Conservation (phyloP, 1,284 basidiomycete genomes). For the Fistulinella cinereoalba region DNA sequence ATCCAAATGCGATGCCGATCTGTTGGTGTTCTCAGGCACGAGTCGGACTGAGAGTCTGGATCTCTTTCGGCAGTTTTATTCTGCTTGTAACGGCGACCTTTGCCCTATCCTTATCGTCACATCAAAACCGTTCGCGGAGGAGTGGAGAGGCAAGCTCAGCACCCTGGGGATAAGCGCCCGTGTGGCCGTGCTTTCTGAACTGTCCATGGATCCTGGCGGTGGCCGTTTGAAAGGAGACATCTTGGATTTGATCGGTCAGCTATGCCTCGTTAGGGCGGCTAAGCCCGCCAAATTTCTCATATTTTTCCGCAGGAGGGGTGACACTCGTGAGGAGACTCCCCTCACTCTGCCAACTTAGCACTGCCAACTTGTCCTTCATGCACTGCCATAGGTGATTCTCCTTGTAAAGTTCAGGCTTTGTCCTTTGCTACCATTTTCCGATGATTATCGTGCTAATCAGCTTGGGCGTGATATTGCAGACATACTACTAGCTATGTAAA, state of each 20-base stretch:
- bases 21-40: conserved; percentile 22
- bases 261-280: conserved; percentile 25
- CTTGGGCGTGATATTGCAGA: no score
- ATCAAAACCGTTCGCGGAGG: conserved; percentile 3
- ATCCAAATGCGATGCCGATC: conserved; percentile 26
- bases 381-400: no score
- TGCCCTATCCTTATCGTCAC: conserved; percentile 28
- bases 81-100: conserved; percentile 21
- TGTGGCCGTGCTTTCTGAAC: conserved; percentile 11
- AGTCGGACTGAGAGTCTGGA: conserved; percentile 10
- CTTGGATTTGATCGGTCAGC: conserved; percentile 18
- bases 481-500: no score
- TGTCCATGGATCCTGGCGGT: neutral
- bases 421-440: no score
- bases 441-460: no score
- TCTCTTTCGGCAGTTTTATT: conserved; percentile 16
- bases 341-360: no score
- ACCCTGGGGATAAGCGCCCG: conserved; percentile 17
- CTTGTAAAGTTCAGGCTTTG: no score
- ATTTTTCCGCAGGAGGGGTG: no score
- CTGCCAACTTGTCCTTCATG: no score
- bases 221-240: conserved; percentile 4
- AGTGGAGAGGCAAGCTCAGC: conserved; percentile 12
- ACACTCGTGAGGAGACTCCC: no score
- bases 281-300: conserved; percentile 12